Conservation (phyloP, 495 filamentous ascomycete genomes). For the Platismatia glauca region DNA sequence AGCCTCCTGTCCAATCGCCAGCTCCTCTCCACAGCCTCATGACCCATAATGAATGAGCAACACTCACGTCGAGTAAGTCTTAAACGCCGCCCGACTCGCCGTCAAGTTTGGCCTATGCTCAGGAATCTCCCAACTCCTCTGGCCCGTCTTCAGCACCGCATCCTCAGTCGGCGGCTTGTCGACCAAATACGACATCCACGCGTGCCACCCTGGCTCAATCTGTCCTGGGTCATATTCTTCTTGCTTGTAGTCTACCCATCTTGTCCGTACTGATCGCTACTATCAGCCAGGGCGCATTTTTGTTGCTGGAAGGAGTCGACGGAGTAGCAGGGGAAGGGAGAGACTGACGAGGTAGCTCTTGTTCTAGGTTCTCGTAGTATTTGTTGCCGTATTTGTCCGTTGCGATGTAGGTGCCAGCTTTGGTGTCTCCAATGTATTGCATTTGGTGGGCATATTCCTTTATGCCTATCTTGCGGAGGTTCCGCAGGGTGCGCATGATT, state of each 20-base stretch:
- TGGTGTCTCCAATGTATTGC: conserved; percentile 79
- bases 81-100: conserved; percentile 66
- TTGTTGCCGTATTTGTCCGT: conserved; percentile 91
- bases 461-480: conserved; percentile 76
- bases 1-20: not conserved
- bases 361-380: conserved; percentile 84
- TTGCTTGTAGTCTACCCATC: conserved; percentile 95
- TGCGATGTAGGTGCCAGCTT: conserved; percentile 80
- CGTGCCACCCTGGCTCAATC: conserved; percentile 95
- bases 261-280: conserved; percentile 63
- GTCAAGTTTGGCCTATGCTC: conserved; percentile 72
- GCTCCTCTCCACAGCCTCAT: not conserved
- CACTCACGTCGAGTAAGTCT: conserved; percentile 79
- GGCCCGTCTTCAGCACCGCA: conserved; percentile 53
- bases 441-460: conserved; percentile 90
- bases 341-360: conserved; percentile 81
- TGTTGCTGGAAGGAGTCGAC: not conserved
- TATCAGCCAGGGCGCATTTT: conserved; percentile 23
- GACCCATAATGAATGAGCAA: not conserved
- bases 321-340: not conserved
- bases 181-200: conserved; percentile 90
- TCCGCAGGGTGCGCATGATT: conserved; percentile 72
- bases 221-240: conserved; percentile 77
- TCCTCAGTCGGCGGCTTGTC: conserved; percentile 79
- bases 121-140: conserved; percentile 64